These are phyloP conservation scores for Solanum sitiens DNA, from an alignment of 257 asterid species.

Conservation along the genomic window DNA sequence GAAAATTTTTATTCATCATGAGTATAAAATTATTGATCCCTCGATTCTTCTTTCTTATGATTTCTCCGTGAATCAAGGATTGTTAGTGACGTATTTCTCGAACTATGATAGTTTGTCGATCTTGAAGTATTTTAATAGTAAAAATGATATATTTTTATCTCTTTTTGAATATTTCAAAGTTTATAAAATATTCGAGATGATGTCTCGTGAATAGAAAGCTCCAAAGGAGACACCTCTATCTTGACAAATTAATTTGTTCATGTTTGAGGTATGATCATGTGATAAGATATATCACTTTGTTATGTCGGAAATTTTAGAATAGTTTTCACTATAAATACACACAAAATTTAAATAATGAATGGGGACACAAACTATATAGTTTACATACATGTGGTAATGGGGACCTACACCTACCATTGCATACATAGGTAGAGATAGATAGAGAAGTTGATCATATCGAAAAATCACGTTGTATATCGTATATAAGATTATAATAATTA, in stretches of 20 bases:
- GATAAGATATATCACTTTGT: neutral
- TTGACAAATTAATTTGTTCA: neutral
- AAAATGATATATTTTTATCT: no score
- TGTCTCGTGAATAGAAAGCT: neutral
- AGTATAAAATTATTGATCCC: no score
- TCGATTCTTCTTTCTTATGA: no score
- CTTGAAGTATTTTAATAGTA: no score
- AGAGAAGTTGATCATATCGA: fast-evolving
- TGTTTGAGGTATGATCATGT: neutral
- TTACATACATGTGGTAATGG: neutral
- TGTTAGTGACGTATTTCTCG: no score
- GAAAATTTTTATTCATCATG: no score
- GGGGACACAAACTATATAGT: neutral
- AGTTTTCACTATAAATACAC: neutral
- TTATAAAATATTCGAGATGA: no score
- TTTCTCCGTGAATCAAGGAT: no score
- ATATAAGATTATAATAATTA: neutral
- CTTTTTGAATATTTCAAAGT: no score
- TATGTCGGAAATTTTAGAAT: neutral
- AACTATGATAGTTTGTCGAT: no score
- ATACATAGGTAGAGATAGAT: neutral
- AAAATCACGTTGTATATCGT: neutral
- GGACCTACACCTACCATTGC: neutral
- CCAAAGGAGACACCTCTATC: neutral
- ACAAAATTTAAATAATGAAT: neutral